phyloP scores from a whole-genome alignment of 805 yeast genomes.

The Hanseniaspora occidentalis region DNA sequence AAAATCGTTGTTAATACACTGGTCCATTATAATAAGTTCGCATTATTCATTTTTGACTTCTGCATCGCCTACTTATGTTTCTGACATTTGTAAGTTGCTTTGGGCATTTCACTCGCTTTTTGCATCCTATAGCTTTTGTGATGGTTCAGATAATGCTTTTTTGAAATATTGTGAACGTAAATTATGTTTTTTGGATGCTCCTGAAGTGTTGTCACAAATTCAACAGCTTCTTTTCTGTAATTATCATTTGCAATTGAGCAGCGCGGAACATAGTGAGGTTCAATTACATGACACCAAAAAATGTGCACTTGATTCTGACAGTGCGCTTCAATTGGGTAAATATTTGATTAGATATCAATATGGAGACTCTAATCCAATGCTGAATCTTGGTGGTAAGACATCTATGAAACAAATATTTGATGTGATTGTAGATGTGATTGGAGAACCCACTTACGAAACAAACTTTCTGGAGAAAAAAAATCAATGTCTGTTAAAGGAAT shows the following conservation, averaged over 20 bases:
- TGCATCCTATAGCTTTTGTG: conserved; percentile 62
- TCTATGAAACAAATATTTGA: conserved; percentile 69
- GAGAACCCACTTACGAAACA: conserved; percentile 41
- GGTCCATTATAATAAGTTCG: conserved; percentile 11
- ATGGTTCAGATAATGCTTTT: conserved; percentile 47
- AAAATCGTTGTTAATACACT: conserved; percentile 32
- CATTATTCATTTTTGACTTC: conserved; percentile 3
- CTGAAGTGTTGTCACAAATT: conserved; percentile 50
- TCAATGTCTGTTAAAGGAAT: conserved; percentile 31
- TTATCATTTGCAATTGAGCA: conserved; percentile 50
- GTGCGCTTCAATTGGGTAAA: conserved; percentile 20
- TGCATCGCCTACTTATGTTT: neutral
- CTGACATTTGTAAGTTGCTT: conserved; percentile 32
- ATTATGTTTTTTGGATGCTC: conserved; percentile 30
- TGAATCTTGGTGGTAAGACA: conserved; percentile 41
- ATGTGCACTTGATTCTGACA: conserved; percentile 24
- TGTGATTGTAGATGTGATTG: conserved; percentile 54
- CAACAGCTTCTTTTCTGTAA: conserved; percentile 71
- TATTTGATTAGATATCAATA: conserved; percentile 21
- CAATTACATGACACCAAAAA: conserved; percentile 49
- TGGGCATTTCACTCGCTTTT: conserved; percentile 59
- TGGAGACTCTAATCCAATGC: conserved; percentile 43
- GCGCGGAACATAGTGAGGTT: conserved; percentile 45
- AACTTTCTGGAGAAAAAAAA: conserved; percentile 35
- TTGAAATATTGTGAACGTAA: conserved; percentile 46